Evolutionary conservation across 306 rosid genomes (phyloP).

Genomic region (Ormosia emarginata): DNA sequence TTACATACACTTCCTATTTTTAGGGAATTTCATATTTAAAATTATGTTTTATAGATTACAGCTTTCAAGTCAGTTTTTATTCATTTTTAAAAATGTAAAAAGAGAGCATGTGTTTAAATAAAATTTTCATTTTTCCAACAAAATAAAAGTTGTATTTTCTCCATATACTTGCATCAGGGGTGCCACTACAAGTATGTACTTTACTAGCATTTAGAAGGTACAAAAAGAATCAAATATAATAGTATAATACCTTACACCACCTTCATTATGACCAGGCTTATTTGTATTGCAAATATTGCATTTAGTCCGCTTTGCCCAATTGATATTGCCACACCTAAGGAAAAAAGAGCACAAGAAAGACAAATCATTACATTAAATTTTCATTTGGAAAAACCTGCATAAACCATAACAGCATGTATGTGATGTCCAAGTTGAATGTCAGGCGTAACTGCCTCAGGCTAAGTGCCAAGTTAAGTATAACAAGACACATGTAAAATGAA

Average conservation of each 20-base stretch:
- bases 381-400: not conserved
- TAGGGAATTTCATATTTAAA: not conserved
- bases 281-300: conserved; percentile 98
- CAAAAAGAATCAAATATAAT: conserved; percentile 3
- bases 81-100: not conserved
- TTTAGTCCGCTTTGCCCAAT: conserved; percentile 96
- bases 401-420: not conserved
- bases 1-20: not conserved
- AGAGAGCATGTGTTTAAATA: not conserved
- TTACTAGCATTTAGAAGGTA: conserved; percentile 4
- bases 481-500: not conserved
- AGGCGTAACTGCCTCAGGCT: not conserved
- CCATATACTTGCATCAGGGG: not conserved
- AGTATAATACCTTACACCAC: conserved; percentile 82
- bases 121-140: not conserved
- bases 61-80: not conserved
- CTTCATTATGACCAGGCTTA: conserved; percentile 91
- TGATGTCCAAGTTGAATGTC: not conserved
- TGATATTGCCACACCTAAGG: conserved; percentile 96
- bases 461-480: not conserved
- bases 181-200: not conserved
- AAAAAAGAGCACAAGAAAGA: conserved; percentile 8
- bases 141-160: not conserved
- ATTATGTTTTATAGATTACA: not conserved
- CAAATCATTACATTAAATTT: not conserved